phyloP scores from a whole-genome alignment of 768 basidiomycete genomes.

The Antrodiella citrinella region DNA sequence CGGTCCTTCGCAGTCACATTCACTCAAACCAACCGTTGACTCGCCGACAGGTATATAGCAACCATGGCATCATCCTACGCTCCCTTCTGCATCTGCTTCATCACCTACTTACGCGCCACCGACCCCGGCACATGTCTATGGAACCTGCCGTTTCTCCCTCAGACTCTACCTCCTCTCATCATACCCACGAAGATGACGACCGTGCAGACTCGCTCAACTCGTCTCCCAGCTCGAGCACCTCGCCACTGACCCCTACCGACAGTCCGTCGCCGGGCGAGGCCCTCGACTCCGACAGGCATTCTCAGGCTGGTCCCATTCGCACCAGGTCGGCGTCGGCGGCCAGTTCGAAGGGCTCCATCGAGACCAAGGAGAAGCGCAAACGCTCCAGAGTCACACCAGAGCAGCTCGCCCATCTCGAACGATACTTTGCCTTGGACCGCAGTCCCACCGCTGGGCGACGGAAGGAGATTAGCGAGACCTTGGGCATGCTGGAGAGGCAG shows the following conservation, averaged over 20 bases:
- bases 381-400: conserved; percentile 74
- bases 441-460: conserved; percentile 66
- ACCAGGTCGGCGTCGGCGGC: not conserved
- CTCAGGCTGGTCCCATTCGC: not conserved
- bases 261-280: not conserved
- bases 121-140: not conserved
- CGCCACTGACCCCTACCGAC: not conserved
- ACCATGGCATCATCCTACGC: not conserved
- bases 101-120: not conserved
- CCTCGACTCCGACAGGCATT: not conserved
- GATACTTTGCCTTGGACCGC: conserved; percentile 57
- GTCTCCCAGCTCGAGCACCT: not conserved
- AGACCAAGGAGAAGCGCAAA: conserved; percentile 56
- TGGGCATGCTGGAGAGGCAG: conserved; percentile 82
- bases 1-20: not conserved
- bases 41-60: too few relatives aligned
- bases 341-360: conserved; percentile 3
- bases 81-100: not conserved
- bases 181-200: not conserved
- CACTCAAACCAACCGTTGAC: too few relatives aligned
- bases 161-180: not conserved
- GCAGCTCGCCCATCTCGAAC: conserved; percentile 71
- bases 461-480: conserved; percentile 61
- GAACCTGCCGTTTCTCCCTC: not conserved
- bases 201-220: not conserved